Conservation (phyloP, 345 rosid species). For the Fremontodendron californicum region DNA sequence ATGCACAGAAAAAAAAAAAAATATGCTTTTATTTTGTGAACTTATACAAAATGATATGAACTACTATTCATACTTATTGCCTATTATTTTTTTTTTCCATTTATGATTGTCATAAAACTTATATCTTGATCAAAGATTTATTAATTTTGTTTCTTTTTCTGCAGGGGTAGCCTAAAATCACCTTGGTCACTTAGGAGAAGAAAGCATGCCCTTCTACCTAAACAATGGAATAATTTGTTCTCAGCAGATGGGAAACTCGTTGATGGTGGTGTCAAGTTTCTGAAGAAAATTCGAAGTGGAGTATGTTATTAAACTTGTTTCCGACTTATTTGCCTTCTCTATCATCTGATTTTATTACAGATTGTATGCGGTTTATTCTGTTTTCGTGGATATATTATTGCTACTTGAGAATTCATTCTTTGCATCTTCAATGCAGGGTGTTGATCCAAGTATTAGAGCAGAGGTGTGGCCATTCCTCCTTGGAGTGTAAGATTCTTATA, state of each 20-base stretch:
- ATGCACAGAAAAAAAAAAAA: neutral
- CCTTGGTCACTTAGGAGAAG: conserved; percentile 91
- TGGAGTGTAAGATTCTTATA: conserved; percentile 67
- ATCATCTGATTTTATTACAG: neutral
- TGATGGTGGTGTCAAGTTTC: conserved; percentile 78
- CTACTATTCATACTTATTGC: neutral
- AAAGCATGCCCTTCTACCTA: conserved; percentile 67
- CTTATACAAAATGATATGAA: neutral
- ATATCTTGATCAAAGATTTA: conserved; percentile 7
- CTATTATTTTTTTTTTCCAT: neutral
- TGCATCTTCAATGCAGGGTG: conserved; percentile 50
- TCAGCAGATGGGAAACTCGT: conserved; percentile 62
- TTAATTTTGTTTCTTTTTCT: conserved; percentile 19
- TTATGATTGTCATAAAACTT: conserved; percentile 9
- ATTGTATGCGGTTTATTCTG: neutral
- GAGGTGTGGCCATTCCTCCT: conserved; percentile 61
- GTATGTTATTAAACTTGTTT: conserved; percentile 42
- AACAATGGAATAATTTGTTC: conserved; percentile 72
- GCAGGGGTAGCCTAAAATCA: conserved; percentile 70
- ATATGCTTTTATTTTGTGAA: neutral
- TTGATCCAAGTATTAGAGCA: conserved; percentile 82
- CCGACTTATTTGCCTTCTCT: neutral
- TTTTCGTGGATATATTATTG: conserved; percentile 11
- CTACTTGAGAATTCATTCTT: conserved; percentile 7
- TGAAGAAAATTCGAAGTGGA: conserved; percentile 89